phyloP scores from a whole-genome alignment of 1,284 basidiomycete genomes.

The Malassezia vespertilionis region DNA sequence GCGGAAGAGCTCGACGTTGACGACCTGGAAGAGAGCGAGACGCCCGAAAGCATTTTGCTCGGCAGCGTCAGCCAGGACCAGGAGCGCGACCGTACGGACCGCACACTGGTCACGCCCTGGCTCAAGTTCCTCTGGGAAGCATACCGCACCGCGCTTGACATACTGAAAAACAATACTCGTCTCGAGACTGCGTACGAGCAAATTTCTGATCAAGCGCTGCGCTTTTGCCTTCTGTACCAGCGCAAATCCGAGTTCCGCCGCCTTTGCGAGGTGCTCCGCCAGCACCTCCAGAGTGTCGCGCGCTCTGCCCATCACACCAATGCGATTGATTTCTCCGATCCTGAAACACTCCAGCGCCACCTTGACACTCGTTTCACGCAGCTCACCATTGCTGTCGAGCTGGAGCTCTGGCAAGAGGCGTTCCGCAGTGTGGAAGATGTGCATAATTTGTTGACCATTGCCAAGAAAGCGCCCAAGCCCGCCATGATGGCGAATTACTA shows the following conservation, averaged over 20 bases:
- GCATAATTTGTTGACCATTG: conserved; percentile 82
- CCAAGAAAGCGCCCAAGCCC: conserved; percentile 76
- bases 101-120: conserved; percentile 90
- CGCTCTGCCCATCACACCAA: conserved; percentile 92
- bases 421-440: conserved; percentile 98
- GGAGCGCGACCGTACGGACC: conserved; percentile 87
- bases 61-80: conserved; percentile 81
- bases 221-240: conserved; percentile 85
- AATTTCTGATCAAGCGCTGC: conserved; percentile 93
- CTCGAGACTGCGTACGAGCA: conserved; percentile 93
- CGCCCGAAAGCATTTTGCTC: conserved; percentile 77
- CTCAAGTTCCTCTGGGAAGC: conserved; percentile 98
- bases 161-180: conserved; percentile 89
- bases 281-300: conserved; percentile 86
- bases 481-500: conserved; percentile 99
- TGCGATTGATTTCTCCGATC: conserved; percentile 92
- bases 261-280: conserved; percentile 87
- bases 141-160: conserved; percentile 90
- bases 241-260: conserved; percentile 96
- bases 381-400: conserved; percentile 92
- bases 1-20: conserved; percentile 48
- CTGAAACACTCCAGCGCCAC: conserved; percentile 90
- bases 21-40: conserved; percentile 59
- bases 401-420: conserved; percentile 98
- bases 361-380: conserved; percentile 96